Evolutionary conservation across 495 filamentous ascomycete genomes (phyloP).

Genomic region (Tricharina praecox): DNA sequence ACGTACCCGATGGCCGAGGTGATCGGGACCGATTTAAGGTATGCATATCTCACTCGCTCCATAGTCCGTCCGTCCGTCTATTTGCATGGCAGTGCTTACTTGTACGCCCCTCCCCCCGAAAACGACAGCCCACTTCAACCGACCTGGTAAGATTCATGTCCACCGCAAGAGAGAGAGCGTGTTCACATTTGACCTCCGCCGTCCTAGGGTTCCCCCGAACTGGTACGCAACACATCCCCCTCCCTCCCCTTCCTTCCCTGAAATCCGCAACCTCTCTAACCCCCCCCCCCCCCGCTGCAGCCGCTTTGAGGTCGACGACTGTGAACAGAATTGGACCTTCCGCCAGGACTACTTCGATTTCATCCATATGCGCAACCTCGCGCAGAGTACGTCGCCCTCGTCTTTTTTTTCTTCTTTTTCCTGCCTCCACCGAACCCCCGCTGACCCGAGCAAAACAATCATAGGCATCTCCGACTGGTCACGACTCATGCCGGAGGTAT

Average conservation of each 20-base stretch:
- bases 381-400: too few species aligned
- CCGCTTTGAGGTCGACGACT: conserved; percentile 40
- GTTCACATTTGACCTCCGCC: too few species aligned
- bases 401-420: too few species aligned
- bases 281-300: not conserved
- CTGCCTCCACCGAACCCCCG: too few species aligned
- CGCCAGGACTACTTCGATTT: conserved; percentile 34
- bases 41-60: too few species aligned
- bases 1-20: conserved; percentile 15
- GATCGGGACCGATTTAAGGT: conserved; percentile 19
- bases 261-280: not conserved
- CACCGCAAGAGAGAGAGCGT: too few species aligned
- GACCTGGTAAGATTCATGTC: not conserved
- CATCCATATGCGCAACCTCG: conserved; percentile 38
- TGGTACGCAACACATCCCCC: conserved; percentile 24
- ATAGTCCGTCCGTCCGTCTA: too few species aligned
- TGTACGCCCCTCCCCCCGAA: too few species aligned
- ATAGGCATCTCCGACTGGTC: not conserved
- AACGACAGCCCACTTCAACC: conserved; percentile 1
- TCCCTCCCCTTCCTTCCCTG: too few species aligned
- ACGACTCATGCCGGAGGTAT: not conserved
- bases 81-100: too few species aligned
- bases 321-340: conserved; percentile 34
- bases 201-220: conserved; percentile 28
- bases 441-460: too few species aligned